Evolutionary conservation across 116 monocot genomes (phyloP).

Genomic region (Trichopus zeylanicus): DNA sequence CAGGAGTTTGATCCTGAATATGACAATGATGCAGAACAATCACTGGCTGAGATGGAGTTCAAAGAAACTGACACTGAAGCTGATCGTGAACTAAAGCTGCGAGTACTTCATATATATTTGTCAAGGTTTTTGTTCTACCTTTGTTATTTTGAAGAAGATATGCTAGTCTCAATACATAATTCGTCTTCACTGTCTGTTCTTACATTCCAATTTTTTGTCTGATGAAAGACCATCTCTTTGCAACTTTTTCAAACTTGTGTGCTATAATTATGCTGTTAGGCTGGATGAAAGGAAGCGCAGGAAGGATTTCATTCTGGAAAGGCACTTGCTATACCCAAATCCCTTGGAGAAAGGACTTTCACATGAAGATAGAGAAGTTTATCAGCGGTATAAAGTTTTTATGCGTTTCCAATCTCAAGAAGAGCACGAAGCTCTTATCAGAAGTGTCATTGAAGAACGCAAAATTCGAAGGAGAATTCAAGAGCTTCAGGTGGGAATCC

Average conservation of each 20-base stretch:
- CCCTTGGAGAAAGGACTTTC: slow-evolving; percentile 83
- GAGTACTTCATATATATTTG: slow-evolving; percentile 68
- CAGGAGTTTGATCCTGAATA: slow-evolving; percentile 99
- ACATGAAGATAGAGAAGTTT: slow-evolving; percentile 74
- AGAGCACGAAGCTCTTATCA: slow-evolving; percentile 60
- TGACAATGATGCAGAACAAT: slow-evolving; percentile 89
- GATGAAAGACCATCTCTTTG: too few relatives aligned
- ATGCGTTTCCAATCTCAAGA: slow-evolving; percentile 92
- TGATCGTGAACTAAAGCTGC: slow-evolving; percentile 78
- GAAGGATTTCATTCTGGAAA: slow-evolving; percentile 94
- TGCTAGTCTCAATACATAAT: too few relatives aligned
- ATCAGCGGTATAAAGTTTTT: slow-evolving; percentile 78
- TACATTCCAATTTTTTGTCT: too few relatives aligned
- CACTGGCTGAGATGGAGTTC: slow-evolving; percentile 97
- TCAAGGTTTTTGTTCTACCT: slow-evolving; percentile 43
- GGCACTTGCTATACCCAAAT: slow-evolving; percentile 86
- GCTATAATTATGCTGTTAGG: slow-evolving; percentile 25
- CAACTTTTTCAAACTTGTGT: too few relatives aligned
- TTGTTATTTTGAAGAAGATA: too few relatives aligned
- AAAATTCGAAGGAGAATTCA: slow-evolving; percentile 82
- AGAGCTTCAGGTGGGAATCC: slow-evolving; percentile 72
- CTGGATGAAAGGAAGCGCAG: slow-evolving; percentile 95
- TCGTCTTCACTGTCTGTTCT: too few relatives aligned
- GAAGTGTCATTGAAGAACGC: slow-evolving; percentile 58
- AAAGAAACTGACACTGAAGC: slow-evolving; percentile 88